These are phyloP conservation scores for Macrophomina tecta DNA, from an alignment of 2,329 filamentous ascomycete genomes.

Conservation along the genomic window DNA sequence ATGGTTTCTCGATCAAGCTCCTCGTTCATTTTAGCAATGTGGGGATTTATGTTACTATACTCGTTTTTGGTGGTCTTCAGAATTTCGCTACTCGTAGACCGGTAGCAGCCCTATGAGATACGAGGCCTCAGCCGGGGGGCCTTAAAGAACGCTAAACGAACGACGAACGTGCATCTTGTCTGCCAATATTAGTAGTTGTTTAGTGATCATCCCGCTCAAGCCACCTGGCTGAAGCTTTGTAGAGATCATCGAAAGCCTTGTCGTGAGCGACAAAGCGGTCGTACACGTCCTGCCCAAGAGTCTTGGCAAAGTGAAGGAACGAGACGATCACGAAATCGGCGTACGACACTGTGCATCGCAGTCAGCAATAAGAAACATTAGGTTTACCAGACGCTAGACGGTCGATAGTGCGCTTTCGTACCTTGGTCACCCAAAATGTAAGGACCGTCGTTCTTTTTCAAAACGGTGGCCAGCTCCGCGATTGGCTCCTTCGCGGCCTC, in stretches of 20 bases:
- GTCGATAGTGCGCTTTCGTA: slow-evolving; percentile 31
- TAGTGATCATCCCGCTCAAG: slow-evolving; percentile 46
- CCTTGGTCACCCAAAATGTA: slow-evolving; percentile 65
- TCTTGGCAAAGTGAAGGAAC: slow-evolving; percentile 53
- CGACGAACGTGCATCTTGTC: neutral
- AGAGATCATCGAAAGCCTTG: slow-evolving; percentile 41
- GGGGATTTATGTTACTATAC: neutral
- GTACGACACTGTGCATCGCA: slow-evolving; percentile 41
- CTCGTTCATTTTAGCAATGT: neutral
- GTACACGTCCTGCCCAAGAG: slow-evolving; percentile 46
- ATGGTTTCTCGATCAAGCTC: too few relatives aligned
- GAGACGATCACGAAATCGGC: slow-evolving; percentile 60
- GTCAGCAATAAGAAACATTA: slow-evolving; percentile 18
- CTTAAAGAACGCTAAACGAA: slow-evolving; percentile 2
- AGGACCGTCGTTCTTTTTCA: slow-evolving; percentile 64
- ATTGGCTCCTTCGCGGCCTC: slow-evolving; percentile 48
- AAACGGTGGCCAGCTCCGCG: slow-evolving; percentile 47
- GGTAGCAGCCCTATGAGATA: slow-evolving; percentile 14
- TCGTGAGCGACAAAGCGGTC: slow-evolving; percentile 49
- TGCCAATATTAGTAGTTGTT: neutral
- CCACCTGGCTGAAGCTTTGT: slow-evolving; percentile 49
- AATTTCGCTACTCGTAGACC: neutral
- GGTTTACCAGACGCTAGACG: slow-evolving; percentile 42
- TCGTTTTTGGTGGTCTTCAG: neutral
- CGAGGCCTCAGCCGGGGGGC: neutral